Evolutionary conservation across 2,329 filamentous ascomycete species (phyloP).

Genomic region (Fusarium udum): DNA sequence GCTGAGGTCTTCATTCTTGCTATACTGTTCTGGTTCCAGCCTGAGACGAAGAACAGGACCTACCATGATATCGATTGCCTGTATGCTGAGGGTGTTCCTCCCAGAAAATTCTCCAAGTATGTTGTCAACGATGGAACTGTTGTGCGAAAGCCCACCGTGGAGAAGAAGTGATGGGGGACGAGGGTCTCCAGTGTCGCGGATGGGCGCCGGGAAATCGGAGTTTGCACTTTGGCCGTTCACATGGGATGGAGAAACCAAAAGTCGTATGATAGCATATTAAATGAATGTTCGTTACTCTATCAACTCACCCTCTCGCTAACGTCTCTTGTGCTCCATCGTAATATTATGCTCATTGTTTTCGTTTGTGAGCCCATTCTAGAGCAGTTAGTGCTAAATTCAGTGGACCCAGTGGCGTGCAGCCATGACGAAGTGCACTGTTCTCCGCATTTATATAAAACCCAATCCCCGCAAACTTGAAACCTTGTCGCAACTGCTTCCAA

Average conservation of each 20-base stretch:
- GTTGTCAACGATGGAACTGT: slow-evolving; percentile 30
- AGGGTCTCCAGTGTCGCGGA: neutral
- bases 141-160: neutral
- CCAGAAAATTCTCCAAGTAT: slow-evolving; percentile 40
- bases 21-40: slow-evolving; percentile 47
- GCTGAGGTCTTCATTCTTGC: slow-evolving; percentile 48
- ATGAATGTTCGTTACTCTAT: rapidly evolving
- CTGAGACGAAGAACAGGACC: slow-evolving; percentile 52
- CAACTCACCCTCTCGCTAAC: rapidly evolving
- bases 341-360: rapidly evolving
- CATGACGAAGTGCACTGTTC: neutral
- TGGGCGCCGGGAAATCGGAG: no score
- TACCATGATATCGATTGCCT: slow-evolving; percentile 48
- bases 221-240: neutral
- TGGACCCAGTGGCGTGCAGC: neutral
- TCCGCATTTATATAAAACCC: slow-evolving; percentile 17
- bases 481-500: neutral
- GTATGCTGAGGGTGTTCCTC: slow-evolving; percentile 39
- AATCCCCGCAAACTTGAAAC: slow-evolving; percentile 11
- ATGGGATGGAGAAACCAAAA: rapidly evolving
- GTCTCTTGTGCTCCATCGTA: neutral
- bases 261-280: neutral
- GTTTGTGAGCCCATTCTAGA: neutral
- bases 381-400: neutral
- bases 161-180: neutral